A percentile compares a stretch with the other conserved stretches of the same genome.
Conservation (phyloP, 2,329 filamentous ascomycete genomes). For the Coniochaeta prunicola region DNA sequence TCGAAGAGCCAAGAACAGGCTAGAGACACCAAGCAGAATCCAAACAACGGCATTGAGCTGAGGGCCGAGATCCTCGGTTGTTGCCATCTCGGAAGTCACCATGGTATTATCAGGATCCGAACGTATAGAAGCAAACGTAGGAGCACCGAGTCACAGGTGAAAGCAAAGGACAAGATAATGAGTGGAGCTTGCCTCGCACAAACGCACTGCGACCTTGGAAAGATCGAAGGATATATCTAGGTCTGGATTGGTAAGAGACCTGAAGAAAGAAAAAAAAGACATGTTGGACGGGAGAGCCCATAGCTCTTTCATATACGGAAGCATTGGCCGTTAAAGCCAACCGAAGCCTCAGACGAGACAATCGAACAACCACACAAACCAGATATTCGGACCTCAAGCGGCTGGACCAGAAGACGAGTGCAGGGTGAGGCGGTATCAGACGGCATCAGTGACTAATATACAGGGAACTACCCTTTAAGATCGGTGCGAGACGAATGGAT, state of each 20-base stretch:
- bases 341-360: not conserved
- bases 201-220: not conserved
- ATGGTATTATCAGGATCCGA: not conserved
- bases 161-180: not conserved
- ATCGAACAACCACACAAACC: not conserved
- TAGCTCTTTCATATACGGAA: not conserved
- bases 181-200: not conserved
- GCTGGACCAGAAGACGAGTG: not conserved
- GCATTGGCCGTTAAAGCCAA: not conserved
- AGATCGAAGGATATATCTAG: not conserved
- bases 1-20: slow-evolving; percentile 10
- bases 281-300: not conserved
- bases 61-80: slow-evolving; percentile 2
- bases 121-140: not conserved
- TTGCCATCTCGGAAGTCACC: not conserved
- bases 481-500: not conserved
- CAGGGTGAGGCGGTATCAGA: not conserved
- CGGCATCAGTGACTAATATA: not conserved
- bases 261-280: not conserved
- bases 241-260: not conserved
- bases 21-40: slow-evolving; percentile 10
- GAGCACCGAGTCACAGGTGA: not conserved
- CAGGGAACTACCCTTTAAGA: not conserved
- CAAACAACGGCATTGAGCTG: slow-evolving; percentile 10
- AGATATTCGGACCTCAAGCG: not conserved